phyloP scores from a whole-genome alignment of 2,329 filamentous ascomycete species.

The Dothiorella sarmentorum region DNA sequence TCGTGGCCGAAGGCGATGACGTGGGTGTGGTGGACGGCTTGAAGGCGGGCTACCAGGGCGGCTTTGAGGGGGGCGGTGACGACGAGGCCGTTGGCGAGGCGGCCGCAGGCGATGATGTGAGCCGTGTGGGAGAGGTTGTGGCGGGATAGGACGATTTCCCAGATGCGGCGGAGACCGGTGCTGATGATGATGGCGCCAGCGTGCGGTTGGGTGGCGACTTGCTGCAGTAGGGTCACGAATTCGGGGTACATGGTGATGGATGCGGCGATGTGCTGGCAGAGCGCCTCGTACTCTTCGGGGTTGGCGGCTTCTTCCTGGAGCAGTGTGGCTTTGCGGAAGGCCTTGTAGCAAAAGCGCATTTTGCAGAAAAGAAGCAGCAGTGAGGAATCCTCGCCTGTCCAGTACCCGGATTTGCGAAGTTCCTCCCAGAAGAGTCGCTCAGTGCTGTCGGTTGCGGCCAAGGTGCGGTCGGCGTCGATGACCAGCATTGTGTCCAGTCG shows the following conservation, averaged over 20 bases:
- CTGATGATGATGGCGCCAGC: constrained; percentile 53
- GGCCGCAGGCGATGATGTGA: constrained; percentile 53
- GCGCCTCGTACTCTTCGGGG: constrained; percentile 40
- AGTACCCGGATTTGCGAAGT: not conserved
- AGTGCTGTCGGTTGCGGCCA: constrained; percentile 51
- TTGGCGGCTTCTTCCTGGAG: constrained; percentile 49
- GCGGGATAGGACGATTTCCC: constrained; percentile 52
- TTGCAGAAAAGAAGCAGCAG: constrained; percentile 49
- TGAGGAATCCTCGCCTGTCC: constrained; percentile 18
- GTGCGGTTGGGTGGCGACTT: constrained; percentile 30
- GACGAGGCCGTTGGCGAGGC: constrained; percentile 47
- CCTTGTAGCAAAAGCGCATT: constrained; percentile 51
- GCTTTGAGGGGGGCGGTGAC: constrained; percentile 53
- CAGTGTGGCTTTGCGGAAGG: constrained; percentile 54
- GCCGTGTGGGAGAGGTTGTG: constrained; percentile 43
- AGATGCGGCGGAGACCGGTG: constrained; percentile 52
- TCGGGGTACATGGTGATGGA: constrained; percentile 47
- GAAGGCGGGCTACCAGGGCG: constrained; percentile 44
- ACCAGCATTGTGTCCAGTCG: constrained; percentile 49
- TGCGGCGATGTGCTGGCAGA: constrained; percentile 47
- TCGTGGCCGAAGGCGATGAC: constrained; percentile 62
- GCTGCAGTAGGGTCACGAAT: constrained; percentile 44
- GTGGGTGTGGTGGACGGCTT: constrained; percentile 30
- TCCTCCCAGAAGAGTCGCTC: constrained; percentile 50
- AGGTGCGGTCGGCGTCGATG: constrained; percentile 57